A percentile compares a stretch with the other conserved stretches of the same genome.
Evolutionary conservation across 768 basidiomycete species (phyloP).

Genomic region (Phylloporus rhodoxanthus): DNA sequence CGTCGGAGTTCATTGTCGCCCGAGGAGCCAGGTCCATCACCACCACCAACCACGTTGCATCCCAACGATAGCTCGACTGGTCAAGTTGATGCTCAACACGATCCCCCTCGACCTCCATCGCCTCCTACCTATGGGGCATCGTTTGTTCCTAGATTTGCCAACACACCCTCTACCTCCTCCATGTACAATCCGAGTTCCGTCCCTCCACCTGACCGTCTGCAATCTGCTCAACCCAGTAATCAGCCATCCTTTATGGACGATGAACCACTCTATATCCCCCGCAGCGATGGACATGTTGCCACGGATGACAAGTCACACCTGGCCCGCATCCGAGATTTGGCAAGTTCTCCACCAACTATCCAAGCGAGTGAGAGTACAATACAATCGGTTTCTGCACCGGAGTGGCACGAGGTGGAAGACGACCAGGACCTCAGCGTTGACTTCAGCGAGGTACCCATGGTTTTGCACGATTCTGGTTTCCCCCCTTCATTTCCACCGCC

Average conservation of each 20-base stretch:
- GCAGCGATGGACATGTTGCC: constrained; percentile 52
- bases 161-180: constrained; percentile 1
- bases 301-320: constrained; percentile 60
- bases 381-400: constrained; percentile 41
- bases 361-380: constrained; percentile 11
- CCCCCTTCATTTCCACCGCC: constrained; percentile 24
- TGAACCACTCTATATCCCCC: constrained; percentile 27
- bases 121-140: constrained; percentile 44
- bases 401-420: constrained; percentile 48
- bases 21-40: constrained; percentile 3
- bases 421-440: constrained; percentile 19
- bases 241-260: constrained; percentile 3
- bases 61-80: neutral
- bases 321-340: constrained; percentile 45
- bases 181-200: constrained; percentile 4
- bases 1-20: constrained; percentile 27
- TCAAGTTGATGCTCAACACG: constrained; percentile 1
- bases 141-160: constrained; percentile 13
- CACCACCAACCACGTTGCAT: neutral
- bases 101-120: constrained; percentile 23
- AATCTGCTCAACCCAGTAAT: constrained; percentile 3
- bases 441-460: constrained; percentile 3
- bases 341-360: constrained; percentile 44
- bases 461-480: constrained; percentile 6
- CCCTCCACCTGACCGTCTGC: constrained; percentile 10